Conservation (phyloP, 371 early-diverging fungal genomes). For the Apophysomyces trapeziformis region DNA sequence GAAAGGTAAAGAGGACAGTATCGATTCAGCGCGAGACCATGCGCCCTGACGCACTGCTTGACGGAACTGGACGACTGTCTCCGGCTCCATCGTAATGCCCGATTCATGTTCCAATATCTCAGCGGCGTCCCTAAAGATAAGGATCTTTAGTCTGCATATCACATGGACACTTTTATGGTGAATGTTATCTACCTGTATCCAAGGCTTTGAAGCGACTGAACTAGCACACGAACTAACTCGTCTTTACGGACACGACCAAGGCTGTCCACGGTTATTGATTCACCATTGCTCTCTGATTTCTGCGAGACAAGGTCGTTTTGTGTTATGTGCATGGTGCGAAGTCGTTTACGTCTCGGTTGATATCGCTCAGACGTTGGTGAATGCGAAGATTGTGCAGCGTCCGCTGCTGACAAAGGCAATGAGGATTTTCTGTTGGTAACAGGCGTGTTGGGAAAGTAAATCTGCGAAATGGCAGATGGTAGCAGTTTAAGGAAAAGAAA, state of each 20-base stretch:
- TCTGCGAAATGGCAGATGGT: constrained; percentile 1
- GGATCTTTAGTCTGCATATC: constrained; percentile 8
- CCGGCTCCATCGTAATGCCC: constrained; percentile 69
- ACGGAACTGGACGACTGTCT: constrained; percentile 63
- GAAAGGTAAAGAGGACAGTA: constrained; percentile 52
- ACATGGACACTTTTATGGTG: too few species aligned
- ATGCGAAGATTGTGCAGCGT: constrained; percentile 15
- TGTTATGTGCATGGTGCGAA: constrained; percentile 4
- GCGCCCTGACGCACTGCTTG: constrained; percentile 69
- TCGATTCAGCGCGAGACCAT: constrained; percentile 70
- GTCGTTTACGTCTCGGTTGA: constrained; percentile 5
- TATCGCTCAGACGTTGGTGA: neutral
- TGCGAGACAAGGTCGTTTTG: neutral
- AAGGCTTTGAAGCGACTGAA: constrained; percentile 83
- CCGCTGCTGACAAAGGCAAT: constrained; percentile 8
- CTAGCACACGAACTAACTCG: constrained; percentile 85
- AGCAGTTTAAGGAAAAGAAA: neutral
- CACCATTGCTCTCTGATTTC: neutral
- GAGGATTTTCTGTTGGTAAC: constrained; percentile 5
- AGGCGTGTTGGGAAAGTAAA: constrained; percentile 12
- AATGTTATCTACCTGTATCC: constrained; percentile 70
- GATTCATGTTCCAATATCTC: constrained; percentile 72
- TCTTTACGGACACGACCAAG: constrained; percentile 44
- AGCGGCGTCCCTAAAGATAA: constrained; percentile 58
- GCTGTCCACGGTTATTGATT: neutral